These are phyloP conservation scores for Epichloe sp. DNA, from an alignment of 2,329 filamentous ascomycete genomes.

Conservation along the genomic window DNA sequence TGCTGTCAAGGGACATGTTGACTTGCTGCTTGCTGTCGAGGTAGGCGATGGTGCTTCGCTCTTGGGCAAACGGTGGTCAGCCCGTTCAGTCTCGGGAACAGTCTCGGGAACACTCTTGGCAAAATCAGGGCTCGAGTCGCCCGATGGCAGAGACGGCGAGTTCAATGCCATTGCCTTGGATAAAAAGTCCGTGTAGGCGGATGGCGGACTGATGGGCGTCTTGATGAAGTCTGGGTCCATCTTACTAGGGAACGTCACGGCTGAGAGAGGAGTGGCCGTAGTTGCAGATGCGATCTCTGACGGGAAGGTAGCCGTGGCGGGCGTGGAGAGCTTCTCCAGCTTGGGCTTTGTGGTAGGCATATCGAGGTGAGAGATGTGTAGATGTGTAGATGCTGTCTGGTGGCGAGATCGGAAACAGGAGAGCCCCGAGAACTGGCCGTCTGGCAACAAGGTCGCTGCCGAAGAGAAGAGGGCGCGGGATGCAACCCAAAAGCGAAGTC, in stretches of 20 bases:
- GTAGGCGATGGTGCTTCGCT: slow-evolving; percentile 37
- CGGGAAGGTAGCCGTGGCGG: slow-evolving; percentile 48
- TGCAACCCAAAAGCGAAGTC: background rate
- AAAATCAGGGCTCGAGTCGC: slow-evolving; percentile 34
- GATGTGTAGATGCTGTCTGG: background rate
- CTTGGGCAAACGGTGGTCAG: slow-evolving; percentile 44
- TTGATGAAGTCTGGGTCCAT: slow-evolving; percentile 49
- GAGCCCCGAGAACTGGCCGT: background rate
- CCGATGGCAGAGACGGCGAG: slow-evolving; percentile 48
- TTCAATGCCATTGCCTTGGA: slow-evolving; percentile 62
- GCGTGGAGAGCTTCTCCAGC: slow-evolving; percentile 49
- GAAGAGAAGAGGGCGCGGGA: background rate
- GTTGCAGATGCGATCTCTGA: slow-evolving; percentile 49
- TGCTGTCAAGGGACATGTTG: slow-evolving; percentile 23
- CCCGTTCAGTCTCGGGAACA: slow-evolving; percentile 41
- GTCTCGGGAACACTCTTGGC: slow-evolving; percentile 46
- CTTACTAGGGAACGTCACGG: slow-evolving; percentile 25
- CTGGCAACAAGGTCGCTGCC: background rate
- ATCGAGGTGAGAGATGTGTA: slow-evolving; percentile 15
- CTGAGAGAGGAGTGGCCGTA: slow-evolving; percentile 54
- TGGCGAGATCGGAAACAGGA: background rate
- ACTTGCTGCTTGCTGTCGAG: slow-evolving; percentile 19
- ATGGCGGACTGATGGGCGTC: slow-evolving; percentile 83
- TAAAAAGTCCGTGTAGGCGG: slow-evolving; percentile 86
- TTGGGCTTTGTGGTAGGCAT: slow-evolving; percentile 45